These are phyloP conservation scores for Apiosordaria backusii DNA, from an alignment of 495 filamentous ascomycete genomes.

Conservation along the genomic window DNA sequence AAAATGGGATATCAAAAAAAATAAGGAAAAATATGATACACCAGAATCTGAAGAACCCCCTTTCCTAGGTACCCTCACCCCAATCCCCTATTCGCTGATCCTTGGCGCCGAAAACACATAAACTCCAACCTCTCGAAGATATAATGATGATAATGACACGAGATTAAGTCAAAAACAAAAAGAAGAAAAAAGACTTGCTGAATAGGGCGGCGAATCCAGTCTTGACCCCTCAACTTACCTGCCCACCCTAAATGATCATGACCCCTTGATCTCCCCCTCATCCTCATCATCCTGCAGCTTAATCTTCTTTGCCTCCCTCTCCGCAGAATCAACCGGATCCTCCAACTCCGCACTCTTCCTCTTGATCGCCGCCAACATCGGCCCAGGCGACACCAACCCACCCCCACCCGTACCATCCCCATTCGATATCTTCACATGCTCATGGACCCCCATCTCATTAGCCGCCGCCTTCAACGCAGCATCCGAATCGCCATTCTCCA, in stretches of 20 bases:
- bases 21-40: background rate
- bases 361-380: slow-evolving; percentile 21
- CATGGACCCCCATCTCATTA: slow-evolving; percentile 42
- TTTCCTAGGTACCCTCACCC: background rate
- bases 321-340: slow-evolving; percentile 26
- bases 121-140: background rate
- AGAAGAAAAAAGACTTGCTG: background rate
- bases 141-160: too few relatives aligned
- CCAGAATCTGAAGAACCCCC: background rate
- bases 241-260: background rate
- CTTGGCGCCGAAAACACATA: background rate
- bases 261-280: slow-evolving; percentile 26
- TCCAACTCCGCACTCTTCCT: slow-evolving; percentile 31
- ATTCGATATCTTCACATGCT: slow-evolving; percentile 18
- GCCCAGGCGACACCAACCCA: slow-evolving; percentile 25
- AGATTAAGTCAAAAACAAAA: background rate
- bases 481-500: slow-evolving; percentile 41
- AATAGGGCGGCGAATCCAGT: background rate
- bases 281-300: slow-evolving; percentile 17
- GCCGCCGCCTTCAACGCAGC: slow-evolving; percentile 45
- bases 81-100: background rate
- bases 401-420: slow-evolving; percentile 19
- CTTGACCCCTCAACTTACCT: background rate
- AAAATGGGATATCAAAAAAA: background rate
- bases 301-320: slow-evolving; percentile 19